phyloP scores from a whole-genome alignment of 2,329 filamentous ascomycete species.

The Bipolaris gigantea region DNA sequence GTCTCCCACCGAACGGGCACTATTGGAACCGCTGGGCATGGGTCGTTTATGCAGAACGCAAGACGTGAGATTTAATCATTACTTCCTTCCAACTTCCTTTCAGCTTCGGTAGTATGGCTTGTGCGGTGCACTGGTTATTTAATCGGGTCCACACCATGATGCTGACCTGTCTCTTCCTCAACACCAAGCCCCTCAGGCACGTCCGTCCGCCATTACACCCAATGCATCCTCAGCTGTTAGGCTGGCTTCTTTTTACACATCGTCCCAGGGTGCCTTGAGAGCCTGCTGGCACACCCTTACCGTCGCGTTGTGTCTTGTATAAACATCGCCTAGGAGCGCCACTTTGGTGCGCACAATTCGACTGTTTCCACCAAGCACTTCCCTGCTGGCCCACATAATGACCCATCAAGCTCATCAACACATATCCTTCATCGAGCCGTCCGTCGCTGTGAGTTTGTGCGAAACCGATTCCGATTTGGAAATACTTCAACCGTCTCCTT shows the following conservation, averaged over 20 bases:
- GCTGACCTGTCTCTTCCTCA: not conserved
- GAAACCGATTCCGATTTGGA: constrained; percentile 1
- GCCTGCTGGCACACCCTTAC: not conserved
- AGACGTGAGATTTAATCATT: not conserved
- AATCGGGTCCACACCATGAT: not conserved
- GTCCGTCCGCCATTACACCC: not conserved
- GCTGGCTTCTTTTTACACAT: not conserved
- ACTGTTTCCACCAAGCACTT: not conserved
- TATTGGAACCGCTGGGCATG: not conserved
- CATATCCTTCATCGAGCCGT: not conserved
- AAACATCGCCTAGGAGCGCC: not conserved
- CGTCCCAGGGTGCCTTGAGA: not conserved
- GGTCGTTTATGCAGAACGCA: constrained; percentile 1
- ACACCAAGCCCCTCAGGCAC: not conserved
- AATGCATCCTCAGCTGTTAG: not conserved
- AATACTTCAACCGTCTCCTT: not conserved
- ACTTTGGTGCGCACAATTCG: not conserved
- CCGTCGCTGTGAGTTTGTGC: not conserved
- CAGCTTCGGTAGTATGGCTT: not conserved
- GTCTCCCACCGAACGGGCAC: not conserved
- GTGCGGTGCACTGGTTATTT: not conserved
- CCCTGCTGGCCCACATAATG: not conserved
- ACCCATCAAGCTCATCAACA: not conserved
- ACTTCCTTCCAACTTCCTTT: not conserved
- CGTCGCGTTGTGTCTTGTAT: not conserved